These are phyloP conservation scores for Trichocladium antarcticum DNA, from an alignment of 495 filamentous ascomycete species.

Conservation along the genomic window DNA sequence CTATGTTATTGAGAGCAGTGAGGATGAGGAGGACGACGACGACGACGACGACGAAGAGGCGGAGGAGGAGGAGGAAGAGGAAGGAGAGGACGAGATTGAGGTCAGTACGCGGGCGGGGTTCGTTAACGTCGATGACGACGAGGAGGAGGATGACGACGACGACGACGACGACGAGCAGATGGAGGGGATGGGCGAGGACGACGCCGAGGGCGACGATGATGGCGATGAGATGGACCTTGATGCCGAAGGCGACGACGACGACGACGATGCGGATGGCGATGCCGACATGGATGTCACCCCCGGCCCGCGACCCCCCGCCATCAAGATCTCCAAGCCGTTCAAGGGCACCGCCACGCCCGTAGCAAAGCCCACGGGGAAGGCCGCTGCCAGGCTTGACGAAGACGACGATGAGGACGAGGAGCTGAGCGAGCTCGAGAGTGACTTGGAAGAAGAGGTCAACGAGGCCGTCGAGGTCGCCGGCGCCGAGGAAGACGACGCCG, in stretches of 20 bases:
- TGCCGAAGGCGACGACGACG: conserved; percentile 38
- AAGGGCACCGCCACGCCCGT: conserved; percentile 2
- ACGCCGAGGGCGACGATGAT: conserved; percentile 35
- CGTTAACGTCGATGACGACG: conserved; percentile 17
- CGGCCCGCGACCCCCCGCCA: conserved; percentile 29
- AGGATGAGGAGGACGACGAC: conserved; percentile 37
- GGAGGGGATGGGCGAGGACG: conserved; percentile 24
- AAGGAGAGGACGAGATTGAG: conserved; percentile 28
- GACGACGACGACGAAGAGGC: conserved; percentile 36
- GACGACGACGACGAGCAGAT: conserved; percentile 27
- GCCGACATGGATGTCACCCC: conserved; percentile 35
- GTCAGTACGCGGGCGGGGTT: conserved; percentile 31
- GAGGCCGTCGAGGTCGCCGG: conserved; percentile 39
- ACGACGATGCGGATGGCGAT: conserved; percentile 40
- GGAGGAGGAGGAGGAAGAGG: conserved; percentile 31
- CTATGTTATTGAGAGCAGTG: conserved; percentile 52
- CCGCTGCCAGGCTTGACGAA: conserved; percentile 22
- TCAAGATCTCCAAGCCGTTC: conserved; percentile 34
- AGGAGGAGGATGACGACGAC: conserved; percentile 17
- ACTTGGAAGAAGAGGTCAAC: conserved; percentile 36
- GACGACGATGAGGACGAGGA: conserved; percentile 40
- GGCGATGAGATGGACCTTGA: conserved; percentile 41
- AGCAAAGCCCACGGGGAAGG: conserved; percentile 3
- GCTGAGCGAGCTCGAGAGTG: conserved; percentile 39
- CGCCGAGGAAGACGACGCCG: conserved; percentile 35